Conservation (phyloP, 73 alveolate genomes). For the Blepharisma japonicum region DNA sequence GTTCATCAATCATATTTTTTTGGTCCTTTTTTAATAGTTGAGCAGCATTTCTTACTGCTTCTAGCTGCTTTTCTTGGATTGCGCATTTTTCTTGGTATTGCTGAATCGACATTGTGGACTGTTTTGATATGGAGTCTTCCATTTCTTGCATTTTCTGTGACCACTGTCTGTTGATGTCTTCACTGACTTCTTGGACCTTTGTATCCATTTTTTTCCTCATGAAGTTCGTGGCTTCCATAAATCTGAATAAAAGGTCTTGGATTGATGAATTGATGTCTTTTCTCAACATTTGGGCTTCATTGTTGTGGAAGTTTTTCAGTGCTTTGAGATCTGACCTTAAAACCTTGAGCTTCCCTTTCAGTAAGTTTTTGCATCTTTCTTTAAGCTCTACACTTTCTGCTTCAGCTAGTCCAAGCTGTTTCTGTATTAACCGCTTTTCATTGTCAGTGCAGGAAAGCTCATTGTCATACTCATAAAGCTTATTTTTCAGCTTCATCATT, state of each 20-base stretch:
- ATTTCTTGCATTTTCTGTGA: not conserved
- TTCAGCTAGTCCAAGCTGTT: too few species aligned
- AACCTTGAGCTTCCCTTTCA: not conserved
- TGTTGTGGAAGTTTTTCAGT: not conserved
- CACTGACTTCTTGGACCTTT: not conserved
- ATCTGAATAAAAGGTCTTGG: conserved; percentile 9
- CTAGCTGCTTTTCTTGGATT: not conserved
- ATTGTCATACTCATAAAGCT: conserved; percentile 5
- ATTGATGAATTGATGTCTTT: conserved; percentile 9
- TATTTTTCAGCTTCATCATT: conserved; percentile 3
- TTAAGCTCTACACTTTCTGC: too few species aligned
- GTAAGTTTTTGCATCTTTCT: too few species aligned
- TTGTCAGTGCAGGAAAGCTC: not conserved
- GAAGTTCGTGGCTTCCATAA: not conserved
- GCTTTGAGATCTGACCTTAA: not conserved
- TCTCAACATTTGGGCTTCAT: not conserved
- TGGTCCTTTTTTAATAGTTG: conserved; percentile 17
- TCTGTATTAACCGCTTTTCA: too few species aligned
- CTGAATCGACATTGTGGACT: not conserved
- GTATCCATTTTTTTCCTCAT: conserved; percentile 23
- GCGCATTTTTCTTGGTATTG: conserved; percentile 4
- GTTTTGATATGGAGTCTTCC: conserved; percentile 14
- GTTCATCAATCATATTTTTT: not conserved
- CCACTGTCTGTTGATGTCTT: conserved; percentile 12
- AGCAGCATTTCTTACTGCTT: not conserved